A percentile compares a stretch with the other conserved stretches of the same genome.
Conservation (phyloP, 202 grass and related monocot genomes). For the Eragrostis tef region DNA sequence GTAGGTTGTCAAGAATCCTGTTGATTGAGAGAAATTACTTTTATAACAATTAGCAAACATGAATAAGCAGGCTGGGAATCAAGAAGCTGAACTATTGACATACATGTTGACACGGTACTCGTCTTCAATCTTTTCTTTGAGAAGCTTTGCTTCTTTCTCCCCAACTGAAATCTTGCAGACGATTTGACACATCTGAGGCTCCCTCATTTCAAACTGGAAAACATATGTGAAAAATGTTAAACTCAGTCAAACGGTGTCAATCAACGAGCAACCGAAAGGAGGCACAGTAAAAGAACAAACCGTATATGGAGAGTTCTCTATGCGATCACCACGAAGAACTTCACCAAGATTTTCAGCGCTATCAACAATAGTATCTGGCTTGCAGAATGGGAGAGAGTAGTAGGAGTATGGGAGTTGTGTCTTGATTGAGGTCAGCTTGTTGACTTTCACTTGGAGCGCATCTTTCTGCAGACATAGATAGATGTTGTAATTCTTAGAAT, state of each 20-base stretch:
- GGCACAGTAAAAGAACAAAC: constrained; percentile 46
- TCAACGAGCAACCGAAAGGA: constrained; percentile 12
- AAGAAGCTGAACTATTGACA: constrained; percentile 29
- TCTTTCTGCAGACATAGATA: constrained; percentile 61
- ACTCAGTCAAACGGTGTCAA: background rate
- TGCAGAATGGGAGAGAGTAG: constrained; percentile 90
- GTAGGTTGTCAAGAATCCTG: constrained; percentile 95
- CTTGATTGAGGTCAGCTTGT: constrained; percentile 90
- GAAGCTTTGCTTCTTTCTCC: constrained; percentile 72
- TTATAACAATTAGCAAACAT: constrained; percentile 36
- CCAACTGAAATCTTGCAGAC: constrained; percentile 73
- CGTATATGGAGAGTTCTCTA: constrained; percentile 83
- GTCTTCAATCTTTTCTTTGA: constrained; percentile 92
- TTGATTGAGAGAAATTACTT: constrained; percentile 23
- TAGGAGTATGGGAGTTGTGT: constrained; percentile 90
- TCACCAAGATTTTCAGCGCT: constrained; percentile 87
- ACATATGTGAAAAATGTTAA: constrained; percentile 23
- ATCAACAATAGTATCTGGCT: constrained; percentile 68
- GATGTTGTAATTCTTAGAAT: background rate
- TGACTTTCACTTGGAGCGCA: constrained; percentile 71
- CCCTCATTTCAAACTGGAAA: constrained; percentile 87
- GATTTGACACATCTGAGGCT: constrained; percentile 81
- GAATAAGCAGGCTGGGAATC: constrained; percentile 10
- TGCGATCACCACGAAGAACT: constrained; percentile 90
- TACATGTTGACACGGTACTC: constrained; percentile 94